Base-by-base conservation (phyloP, 169 alveolate species). In the Plasmodium inui region DNA sequence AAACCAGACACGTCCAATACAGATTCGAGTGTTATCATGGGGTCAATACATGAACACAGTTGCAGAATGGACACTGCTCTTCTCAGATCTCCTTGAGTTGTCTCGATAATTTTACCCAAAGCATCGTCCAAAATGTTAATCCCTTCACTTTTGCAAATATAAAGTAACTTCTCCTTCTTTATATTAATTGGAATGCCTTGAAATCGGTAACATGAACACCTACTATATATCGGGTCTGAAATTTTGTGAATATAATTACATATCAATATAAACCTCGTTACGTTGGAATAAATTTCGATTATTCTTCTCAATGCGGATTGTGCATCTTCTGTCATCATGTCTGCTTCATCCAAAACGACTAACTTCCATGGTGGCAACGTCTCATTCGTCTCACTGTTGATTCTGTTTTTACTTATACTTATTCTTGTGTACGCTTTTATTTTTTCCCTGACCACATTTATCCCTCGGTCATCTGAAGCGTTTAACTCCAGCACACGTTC, bases 401-500 rank as follows among this genome's bases (percentile, higher is more conserved):
- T 85, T 76, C 95, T 95, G 44, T 95, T 98, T 95, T 95, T 97
- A 94, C 96, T 98, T 84, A 98, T 98, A 57, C 98, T 98, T 95
- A 98, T 98, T 91, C 99, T 96, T 39, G 99, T 98, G 97, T 98
- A 99, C 83, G 98, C 97, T 95, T 99, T 99, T 32, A 99, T 98
- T 92, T 98, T 98, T 88, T 99, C 99, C 74, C 99, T 97, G 28
- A 99, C 99, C 32, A 99, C 99, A 71, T 95, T 96, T 53, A 99
- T 99, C 89, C 99, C 99, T 96, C 99, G 96, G 70, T 99, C 99
- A 96, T 99, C 99, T 0, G 99, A 99, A 2, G 99, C 99, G 95
- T 99, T 99, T 28, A 99, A 95, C 96, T 99, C 99, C 78, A 99
- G 95, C 37, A 99, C 98, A 74, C 99, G 97, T 67, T 97, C 97